Evolutionary conservation across 2,329 filamentous ascomycete genomes (phyloP), one percentile per base, ranked within the genome.

Genomic region (Microcyclosporella mali): DNA sequence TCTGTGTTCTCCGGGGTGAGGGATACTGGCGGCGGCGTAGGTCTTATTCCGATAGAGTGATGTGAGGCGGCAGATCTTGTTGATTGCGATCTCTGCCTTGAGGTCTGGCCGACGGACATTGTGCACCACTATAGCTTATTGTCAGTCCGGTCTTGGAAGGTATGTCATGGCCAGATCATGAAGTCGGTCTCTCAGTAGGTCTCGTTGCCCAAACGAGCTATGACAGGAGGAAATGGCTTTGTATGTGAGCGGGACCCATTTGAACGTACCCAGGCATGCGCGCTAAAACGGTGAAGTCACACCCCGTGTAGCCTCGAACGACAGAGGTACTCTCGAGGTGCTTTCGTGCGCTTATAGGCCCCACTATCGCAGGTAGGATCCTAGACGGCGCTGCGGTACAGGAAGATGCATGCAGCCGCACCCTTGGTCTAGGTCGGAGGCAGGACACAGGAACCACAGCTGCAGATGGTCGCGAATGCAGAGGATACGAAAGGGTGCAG

Each of bases 1-100:
- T 74, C 69, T 49, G 62, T 59, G 55, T 66, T 69, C 30, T 70
- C 66, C 3, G 70, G 69, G 4, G 70, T 71, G 37, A 70, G 59
- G 40, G 63, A 65, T 8, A 65, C 64, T 7, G 66, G 69, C 25
- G 68, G 70, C 30, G 68, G 69, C 15, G 52, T 60, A 21, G 50
- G 50, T 40, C 51, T 44, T 19, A 44, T 37, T n/a, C 34, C 33
- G 11, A 43, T 39, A n/a, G 60, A 52, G 18, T 45, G 55, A 25
- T 54, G 58, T 8, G 60, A 61, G 14, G 56, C 34, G 3, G 43
- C 31, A 32, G 47, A 50, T 28, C 47, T 43, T n/a, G 52, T 39
- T 17, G 67, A 71, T 41, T 62, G 58, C 41, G 69, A 69, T 47
- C 65, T 64, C 46, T 67, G 66, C 51, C 66, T 59, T 46, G 58